phyloP scores from a whole-genome alignment of 2,329 filamentous ascomycete genomes.

The Pyrenochaeta sp. region DNA sequence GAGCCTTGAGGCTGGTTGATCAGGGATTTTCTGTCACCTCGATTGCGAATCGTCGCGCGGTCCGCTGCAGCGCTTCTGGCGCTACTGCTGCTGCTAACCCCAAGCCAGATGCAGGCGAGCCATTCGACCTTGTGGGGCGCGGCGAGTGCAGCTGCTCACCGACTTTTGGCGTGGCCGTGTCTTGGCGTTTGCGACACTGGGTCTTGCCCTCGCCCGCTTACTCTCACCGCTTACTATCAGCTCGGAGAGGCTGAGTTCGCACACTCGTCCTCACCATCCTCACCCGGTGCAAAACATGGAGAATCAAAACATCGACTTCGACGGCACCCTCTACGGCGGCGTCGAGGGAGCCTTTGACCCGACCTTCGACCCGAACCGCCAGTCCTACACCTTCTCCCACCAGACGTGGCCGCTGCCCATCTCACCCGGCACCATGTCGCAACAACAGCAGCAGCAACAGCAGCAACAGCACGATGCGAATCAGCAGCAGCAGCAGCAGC shows the following conservation, averaged over 20 bases:
- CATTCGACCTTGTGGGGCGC: conserved; percentile 18
- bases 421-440: conserved; percentile 46
- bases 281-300: conserved; percentile 51
- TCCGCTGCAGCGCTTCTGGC: conserved; percentile 39
- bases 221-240: conserved; percentile 42
- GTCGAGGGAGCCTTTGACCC: conserved; percentile 51
- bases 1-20: conserved; percentile 16
- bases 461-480: conserved; percentile 12
- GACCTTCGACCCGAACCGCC: conserved; percentile 48
- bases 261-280: conserved; percentile 31
- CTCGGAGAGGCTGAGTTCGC: conserved; percentile 46
- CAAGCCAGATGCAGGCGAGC: conserved; percentile 16
- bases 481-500: conserved; percentile 28
- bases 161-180: conserved; percentile 20
- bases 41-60: conserved; percentile 34
- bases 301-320: conserved; percentile 51
- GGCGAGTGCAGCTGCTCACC: conserved; percentile 11
- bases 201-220: conserved; percentile 33
- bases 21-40: conserved; percentile 26
- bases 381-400: conserved; percentile 37
- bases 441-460: conserved; percentile 25
- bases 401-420: conserved; percentile 51
- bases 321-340: conserved; percentile 44
- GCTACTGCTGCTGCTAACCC: conserved; percentile 23
- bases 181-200: conserved; percentile 17